These are phyloP conservation scores for Letharia lupina DNA, from an alignment of 495 filamentous ascomycete genomes.

Conservation along the genomic window DNA sequence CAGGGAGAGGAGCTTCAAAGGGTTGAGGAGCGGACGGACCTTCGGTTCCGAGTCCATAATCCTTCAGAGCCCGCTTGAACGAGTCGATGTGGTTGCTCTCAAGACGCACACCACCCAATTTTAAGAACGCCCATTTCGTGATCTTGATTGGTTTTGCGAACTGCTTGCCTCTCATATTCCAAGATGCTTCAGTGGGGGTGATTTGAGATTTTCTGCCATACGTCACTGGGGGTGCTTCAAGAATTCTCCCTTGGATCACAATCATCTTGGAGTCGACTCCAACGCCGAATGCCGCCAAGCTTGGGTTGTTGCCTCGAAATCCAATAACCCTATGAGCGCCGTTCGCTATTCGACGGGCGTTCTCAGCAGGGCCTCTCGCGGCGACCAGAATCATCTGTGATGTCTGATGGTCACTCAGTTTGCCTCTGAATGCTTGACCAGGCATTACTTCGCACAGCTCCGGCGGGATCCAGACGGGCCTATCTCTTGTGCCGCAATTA, in stretches of 20 bases:
- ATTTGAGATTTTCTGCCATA: conserved; percentile 37
- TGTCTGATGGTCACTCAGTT: conserved; percentile 50
- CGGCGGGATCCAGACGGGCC: conserved; percentile 57
- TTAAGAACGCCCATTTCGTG: conserved; percentile 11
- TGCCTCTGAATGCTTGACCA: conserved; percentile 54
- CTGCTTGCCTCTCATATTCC: conserved; percentile 43
- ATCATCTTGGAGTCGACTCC: conserved; percentile 46
- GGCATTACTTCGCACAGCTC: conserved; percentile 57
- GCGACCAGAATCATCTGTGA: conserved; percentile 60
- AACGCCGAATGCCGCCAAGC: conserved; percentile 44
- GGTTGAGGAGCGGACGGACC: background rate
- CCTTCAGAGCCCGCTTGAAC: conserved; percentile 4
- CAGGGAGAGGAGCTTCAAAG: background rate
- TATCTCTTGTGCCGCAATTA: conserved; percentile 53
- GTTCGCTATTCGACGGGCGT: conserved; percentile 55
- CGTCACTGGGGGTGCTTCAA: conserved; percentile 44
- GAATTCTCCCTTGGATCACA: conserved; percentile 55
- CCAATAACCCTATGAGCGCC: conserved; percentile 45
- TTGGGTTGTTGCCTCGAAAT: conserved; percentile 41
- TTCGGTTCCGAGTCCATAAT: conserved; percentile 1
- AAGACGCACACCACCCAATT: background rate
- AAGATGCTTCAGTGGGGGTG: conserved; percentile 36
- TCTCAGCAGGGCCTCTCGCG: conserved; percentile 53
- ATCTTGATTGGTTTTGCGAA: conserved; percentile 4
- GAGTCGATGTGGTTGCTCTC: background rate